phyloP scores from a whole-genome alignment of 2,329 filamentous ascomycete genomes.

The Blastomyces parvus region DNA sequence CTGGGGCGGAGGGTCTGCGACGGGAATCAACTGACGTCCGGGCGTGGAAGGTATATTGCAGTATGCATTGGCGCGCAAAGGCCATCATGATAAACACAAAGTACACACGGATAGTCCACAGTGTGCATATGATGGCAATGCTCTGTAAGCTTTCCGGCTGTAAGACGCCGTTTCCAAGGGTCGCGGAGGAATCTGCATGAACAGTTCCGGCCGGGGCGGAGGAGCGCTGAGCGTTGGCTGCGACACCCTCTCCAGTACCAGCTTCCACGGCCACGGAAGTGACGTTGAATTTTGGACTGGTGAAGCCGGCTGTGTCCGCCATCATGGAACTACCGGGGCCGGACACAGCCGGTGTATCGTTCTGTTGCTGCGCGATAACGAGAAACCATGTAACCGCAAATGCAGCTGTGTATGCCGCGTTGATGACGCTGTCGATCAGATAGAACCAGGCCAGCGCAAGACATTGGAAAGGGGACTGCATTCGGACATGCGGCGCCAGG shows the following conservation, averaged over 20 bases:
- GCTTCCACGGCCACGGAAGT: slow-evolving; percentile 43
- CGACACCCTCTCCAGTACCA: slow-evolving; percentile 47
- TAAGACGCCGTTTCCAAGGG: slow-evolving; percentile 55
- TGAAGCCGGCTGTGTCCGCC: slow-evolving; percentile 56
- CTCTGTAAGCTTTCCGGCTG: slow-evolving; percentile 62
- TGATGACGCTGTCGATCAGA: slow-evolving; percentile 69
- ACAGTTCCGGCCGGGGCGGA: slow-evolving; percentile 28
- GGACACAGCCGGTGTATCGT: slow-evolving; percentile 33
- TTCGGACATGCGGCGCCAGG: slow-evolving; percentile 70
- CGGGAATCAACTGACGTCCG: slow-evolving; percentile 13
- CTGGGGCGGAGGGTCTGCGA: slow-evolving; percentile 24
- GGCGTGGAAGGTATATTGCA: slow-evolving; percentile 54
- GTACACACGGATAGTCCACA: slow-evolving; percentile 72
- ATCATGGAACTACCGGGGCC: slow-evolving; percentile 49
- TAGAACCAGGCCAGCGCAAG: slow-evolving; percentile 79
- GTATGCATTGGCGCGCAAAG: slow-evolving; percentile 67
- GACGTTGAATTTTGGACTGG: slow-evolving; percentile 52
- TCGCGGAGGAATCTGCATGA: slow-evolving; percentile 26
- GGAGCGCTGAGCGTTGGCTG: slow-evolving; percentile 31
- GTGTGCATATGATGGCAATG: slow-evolving; percentile 61
- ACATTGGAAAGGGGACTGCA: slow-evolving; percentile 67
- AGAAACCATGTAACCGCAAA: slow-evolving; percentile 85
- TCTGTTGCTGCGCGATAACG: slow-evolving; percentile 52
- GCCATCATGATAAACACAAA: slow-evolving; percentile 76
- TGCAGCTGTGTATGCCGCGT: slow-evolving; percentile 67